Evolutionary conservation across 306 rosid species (phyloP), one percentile per base, ranked within the genome.

Genomic region (Mimosa bimucronata): DNA sequence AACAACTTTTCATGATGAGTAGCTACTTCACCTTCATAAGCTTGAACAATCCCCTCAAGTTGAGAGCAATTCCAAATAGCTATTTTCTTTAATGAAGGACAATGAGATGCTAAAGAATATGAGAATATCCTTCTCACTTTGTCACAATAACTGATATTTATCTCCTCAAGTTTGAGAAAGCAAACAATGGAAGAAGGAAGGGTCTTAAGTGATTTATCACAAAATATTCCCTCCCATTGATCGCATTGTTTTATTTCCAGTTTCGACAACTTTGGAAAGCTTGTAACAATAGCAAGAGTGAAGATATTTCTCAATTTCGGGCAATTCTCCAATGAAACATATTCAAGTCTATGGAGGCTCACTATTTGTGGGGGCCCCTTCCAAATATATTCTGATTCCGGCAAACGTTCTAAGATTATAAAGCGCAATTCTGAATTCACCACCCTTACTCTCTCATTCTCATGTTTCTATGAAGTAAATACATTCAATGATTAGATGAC

Each of bases 241-340:
- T 5, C 2, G 3, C 26, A 53, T 0, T 19, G 0, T 0, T 1
- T 2, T n/a, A 53, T 26, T 0, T 0, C 2, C 0, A 53, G 3
- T 18, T 6, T 0, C 60, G 11, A 19, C 60, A 53, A 55, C 3
- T 55, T 13, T n/a, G 29, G 62, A 7, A 55, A 8, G 62, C 29
- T 55, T 18, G 25, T 6, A 19, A 52, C 23, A 6, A 18, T 19
- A 5, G 9, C 0, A 52, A 18, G 58, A 19, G 23, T 52, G 58
- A 52, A 52, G 25, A 18, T 18, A 16, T 19, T 18, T 6, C 2
- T 18, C 25, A 52, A 52, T 6, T 52, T 52, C 14, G 25, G 25
- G 25, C 58, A n/a, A 52, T 5, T 6, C 2, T 0, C 0, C 9
- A 52, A 52, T 18, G 0, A 0, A 16, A 48, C 21, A 3, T 16